These are phyloP conservation scores for Buddleja alternifolia DNA, from an alignment of 257 asterid genomes.

Conservation along the genomic window DNA sequence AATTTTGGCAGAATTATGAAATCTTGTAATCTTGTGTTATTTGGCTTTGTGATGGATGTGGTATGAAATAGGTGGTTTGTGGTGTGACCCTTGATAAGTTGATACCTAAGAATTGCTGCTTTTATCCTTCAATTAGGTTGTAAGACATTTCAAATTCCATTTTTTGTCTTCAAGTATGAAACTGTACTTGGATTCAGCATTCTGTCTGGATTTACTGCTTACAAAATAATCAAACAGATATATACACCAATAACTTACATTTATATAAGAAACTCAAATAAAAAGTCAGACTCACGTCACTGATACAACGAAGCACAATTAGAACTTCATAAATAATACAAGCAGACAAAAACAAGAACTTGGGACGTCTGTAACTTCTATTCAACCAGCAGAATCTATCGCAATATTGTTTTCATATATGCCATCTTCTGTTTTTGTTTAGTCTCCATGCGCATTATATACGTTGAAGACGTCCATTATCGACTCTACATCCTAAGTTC, in stretches of 20 bases:
- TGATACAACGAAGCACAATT: not conserved
- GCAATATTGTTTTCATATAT: not conserved
- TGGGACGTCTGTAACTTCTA: not conserved
- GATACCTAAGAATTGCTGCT: too few relatives aligned
- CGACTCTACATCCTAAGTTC: not conserved
- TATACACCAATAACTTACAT: not conserved
- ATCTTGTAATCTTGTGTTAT: slow-evolving; percentile 19
- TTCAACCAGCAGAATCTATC: not conserved
- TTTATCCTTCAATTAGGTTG: too few relatives aligned
- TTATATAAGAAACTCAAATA: too few relatives aligned
- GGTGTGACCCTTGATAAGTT: not conserved
- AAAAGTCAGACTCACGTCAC: too few relatives aligned
- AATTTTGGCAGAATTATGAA: slow-evolving; percentile 11
- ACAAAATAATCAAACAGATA: too few relatives aligned
- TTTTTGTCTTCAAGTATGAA: not conserved
- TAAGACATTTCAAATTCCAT: not conserved
- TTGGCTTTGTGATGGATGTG: slow-evolving; percentile 8
- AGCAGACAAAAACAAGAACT: slow-evolving; percentile 24
- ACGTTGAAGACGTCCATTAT: not conserved
- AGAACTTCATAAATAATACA: not conserved
- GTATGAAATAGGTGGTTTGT: not conserved
- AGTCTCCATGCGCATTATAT: not conserved
- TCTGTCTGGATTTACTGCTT: not conserved
- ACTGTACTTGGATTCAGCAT: not conserved
- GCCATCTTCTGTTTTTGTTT: slow-evolving; percentile 28